Conservation (phyloP, 768 basidiomycete genomes). For the Chalciporus sphaerocephalus region DNA sequence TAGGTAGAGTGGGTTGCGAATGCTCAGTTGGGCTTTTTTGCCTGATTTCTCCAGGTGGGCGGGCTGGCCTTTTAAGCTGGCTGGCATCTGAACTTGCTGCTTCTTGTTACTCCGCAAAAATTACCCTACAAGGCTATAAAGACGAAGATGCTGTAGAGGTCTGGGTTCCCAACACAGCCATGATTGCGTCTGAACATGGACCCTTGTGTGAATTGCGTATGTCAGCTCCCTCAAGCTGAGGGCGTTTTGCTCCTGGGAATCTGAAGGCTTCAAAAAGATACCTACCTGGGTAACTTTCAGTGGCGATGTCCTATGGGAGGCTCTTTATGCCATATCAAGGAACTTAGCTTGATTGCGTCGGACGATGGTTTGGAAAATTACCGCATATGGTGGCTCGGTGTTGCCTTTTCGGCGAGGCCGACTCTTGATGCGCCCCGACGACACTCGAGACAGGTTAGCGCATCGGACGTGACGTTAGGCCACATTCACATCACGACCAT, state of each 20-base stretch:
- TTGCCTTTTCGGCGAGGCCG: conserved; percentile 3
- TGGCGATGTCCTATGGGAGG: conserved; percentile 18
- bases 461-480: background rate
- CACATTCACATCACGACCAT: background rate
- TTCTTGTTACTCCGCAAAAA: conserved; percentile 13
- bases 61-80: conserved; percentile 26
- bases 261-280: conserved; percentile 9
- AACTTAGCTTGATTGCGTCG: conserved; percentile 19
- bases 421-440: background rate
- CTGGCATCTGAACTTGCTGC: conserved; percentile 14
- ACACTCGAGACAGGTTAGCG: background rate
- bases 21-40: conserved; percentile 7
- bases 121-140: conserved; percentile 28
- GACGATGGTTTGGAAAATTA: conserved; percentile 12
- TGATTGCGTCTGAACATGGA: conserved; percentile 26
- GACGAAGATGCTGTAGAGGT: conserved; percentile 15
- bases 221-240: conserved; percentile 25
- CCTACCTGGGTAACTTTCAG: conserved; percentile 22
- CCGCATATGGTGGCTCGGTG: conserved; percentile 15
- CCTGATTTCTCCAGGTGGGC: conserved; percentile 11
- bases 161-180: conserved; percentile 10
- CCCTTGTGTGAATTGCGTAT: conserved; percentile 27
- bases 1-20: background rate
- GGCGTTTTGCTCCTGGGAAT: background rate
- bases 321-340: conserved; percentile 15